Evolutionary conservation across 2,329 filamentous ascomycete species (phyloP).

Genomic region (Paraphoma chrysanthemicola): DNA sequence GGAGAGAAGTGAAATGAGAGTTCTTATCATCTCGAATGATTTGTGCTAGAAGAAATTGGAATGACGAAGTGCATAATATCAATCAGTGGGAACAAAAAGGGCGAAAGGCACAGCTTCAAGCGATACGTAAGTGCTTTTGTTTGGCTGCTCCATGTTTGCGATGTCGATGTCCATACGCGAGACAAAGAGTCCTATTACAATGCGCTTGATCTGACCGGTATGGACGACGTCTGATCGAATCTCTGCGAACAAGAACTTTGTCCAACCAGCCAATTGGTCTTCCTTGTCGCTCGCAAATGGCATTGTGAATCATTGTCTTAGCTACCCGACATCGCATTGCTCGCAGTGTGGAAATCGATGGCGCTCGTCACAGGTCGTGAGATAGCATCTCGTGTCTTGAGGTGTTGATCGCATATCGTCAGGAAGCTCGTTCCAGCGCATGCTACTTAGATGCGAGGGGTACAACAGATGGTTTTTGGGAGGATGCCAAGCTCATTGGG

Average conservation of each 20-base stretch:
- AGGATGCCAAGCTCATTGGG: too few species aligned
- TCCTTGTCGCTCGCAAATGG: not conserved
- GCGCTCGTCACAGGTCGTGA: too few species aligned
- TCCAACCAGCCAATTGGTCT: not conserved
- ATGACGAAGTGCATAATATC: not conserved
- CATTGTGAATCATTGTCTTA: too few species aligned
- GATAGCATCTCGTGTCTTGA: too few species aligned
- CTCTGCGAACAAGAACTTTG: not conserved
- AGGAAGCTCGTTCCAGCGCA: too few species aligned
- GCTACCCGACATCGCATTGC: too few species aligned
- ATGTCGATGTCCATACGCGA: not conserved
- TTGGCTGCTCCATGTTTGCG: not conserved
- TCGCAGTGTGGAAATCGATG: too few species aligned
- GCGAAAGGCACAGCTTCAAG: not conserved
- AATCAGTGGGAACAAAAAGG: not conserved
- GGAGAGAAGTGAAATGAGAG: not conserved
- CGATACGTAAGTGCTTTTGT: not conserved
- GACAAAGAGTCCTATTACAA: not conserved
- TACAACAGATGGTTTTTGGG: too few species aligned
- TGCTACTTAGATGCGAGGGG: too few species aligned
- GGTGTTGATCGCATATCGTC: too few species aligned
- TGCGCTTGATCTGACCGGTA: not conserved
- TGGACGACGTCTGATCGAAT: not conserved
- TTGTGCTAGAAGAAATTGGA: not conserved
- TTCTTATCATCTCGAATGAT: not conserved